A percentile compares a stretch with the other conserved stretches of the same genome.
These are phyloP conservation scores for Malus sylvestris DNA, from an alignment of 306 rosid genomes.

Conservation along the genomic window DNA sequence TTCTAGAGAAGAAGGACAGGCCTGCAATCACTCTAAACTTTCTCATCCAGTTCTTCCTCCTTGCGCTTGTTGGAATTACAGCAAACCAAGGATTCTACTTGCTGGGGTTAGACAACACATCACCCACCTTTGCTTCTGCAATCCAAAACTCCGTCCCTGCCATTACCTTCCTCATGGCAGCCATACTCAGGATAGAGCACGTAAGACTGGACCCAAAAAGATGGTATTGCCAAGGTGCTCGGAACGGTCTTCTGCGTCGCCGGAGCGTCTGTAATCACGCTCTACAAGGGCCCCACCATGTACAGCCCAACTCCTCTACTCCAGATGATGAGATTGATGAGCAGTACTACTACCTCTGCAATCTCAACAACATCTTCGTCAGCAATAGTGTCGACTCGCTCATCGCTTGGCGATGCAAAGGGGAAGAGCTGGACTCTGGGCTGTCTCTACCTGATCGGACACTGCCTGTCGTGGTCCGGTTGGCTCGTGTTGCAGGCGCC, in stretches of 20 bases:
- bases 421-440: constrained; percentile 95
- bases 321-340: constrained; percentile 15
- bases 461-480: constrained; percentile 91
- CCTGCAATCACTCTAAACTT: constrained; percentile 72
- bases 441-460: constrained; percentile 77
- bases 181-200: constrained; percentile 72
- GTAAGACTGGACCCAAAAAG: constrained; percentile 65
- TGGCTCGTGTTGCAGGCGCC: constrained; percentile 96
- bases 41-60: constrained; percentile 66
- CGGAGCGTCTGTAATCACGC: constrained; percentile 86
- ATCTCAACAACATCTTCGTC: neutral
- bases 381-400: constrained; percentile 14
- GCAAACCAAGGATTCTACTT: constrained; percentile 98
- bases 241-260: constrained; percentile 85
- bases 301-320: constrained; percentile 59
- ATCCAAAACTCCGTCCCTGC: constrained; percentile 98
- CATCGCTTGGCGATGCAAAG: constrained; percentile 56
- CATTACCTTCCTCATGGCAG: constrained; percentile 96
- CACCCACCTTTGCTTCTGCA: constrained; percentile 95
- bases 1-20: constrained; percentile 89
- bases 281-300: constrained; percentile 85
- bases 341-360: neutral
- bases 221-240: constrained; percentile 67
- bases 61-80: constrained; percentile 89
- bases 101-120: constrained; percentile 91